phyloP scores from a whole-genome alignment of 108 stramenopile species.

The Chaetoceros muelleri region DNA sequence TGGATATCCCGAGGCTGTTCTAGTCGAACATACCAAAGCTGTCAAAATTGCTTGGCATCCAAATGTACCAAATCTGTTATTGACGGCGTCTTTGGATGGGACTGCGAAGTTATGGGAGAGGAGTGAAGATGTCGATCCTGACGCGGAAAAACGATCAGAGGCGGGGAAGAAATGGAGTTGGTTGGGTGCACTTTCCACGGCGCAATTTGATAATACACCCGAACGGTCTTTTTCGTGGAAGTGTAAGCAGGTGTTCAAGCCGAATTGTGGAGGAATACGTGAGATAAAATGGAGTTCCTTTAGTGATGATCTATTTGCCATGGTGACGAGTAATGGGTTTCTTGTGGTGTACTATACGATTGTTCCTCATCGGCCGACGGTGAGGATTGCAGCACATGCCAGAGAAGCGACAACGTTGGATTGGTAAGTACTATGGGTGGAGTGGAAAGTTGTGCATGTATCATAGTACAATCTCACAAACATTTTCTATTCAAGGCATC shows the following conservation, averaged over 20 bases:
- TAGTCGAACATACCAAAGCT: constrained; percentile 61
- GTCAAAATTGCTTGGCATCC: constrained; percentile 75
- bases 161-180: constrained; percentile 6
- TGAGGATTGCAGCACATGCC: constrained; percentile 61
- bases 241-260: constrained; percentile 47
- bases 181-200: background rate
- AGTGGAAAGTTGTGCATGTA: background rate
- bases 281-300: constrained; percentile 69
- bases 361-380: constrained; percentile 28
- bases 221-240: constrained; percentile 33
- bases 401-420: constrained; percentile 76
- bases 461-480: background rate
- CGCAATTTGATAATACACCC: constrained; percentile 7
- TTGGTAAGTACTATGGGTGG: constrained; percentile 18
- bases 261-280: constrained; percentile 71
- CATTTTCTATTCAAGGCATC: constrained; percentile 22
- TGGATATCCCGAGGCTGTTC: constrained; percentile 56
- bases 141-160: background rate
- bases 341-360: constrained; percentile 64
- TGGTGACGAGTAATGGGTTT: constrained; percentile 61
- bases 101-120: constrained; percentile 55
- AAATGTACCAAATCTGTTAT: constrained; percentile 39
- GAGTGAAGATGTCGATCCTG: constrained; percentile 12
- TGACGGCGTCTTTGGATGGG: constrained; percentile 63
- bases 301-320: constrained; percentile 63